phyloP scores from a whole-genome alignment of 2,329 filamentous ascomycete genomes.

The Ploettnerulaceae sp. region DNA sequence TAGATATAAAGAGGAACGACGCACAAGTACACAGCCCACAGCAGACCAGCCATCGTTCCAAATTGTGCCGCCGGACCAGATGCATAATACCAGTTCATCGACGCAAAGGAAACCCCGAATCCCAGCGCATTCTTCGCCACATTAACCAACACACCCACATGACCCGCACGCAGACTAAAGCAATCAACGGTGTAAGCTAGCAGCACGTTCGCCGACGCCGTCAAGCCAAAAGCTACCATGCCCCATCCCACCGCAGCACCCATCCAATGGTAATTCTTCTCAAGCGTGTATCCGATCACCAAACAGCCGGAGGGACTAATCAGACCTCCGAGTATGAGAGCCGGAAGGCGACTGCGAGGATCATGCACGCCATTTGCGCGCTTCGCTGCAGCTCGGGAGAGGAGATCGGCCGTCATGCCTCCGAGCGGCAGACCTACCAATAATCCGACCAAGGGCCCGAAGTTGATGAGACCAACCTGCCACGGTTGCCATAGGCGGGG shows the following conservation, averaged over 20 bases:
- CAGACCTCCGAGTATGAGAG: constrained; percentile 15
- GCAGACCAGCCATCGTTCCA: constrained; percentile 21
- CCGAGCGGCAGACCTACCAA: constrained; percentile 8
- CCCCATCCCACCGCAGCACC: constrained; percentile 18
- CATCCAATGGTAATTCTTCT: constrained; percentile 17
- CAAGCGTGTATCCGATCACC: constrained; percentile 16
- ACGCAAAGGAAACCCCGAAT: constrained; percentile 19
- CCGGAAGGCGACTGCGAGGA: constrained; percentile 16
- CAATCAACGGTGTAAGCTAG: constrained; percentile 23
- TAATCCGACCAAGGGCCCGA: constrained; percentile 1
- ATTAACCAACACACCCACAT: constrained; percentile 23
- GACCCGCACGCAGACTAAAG: constrained; percentile 12
- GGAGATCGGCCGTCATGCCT: constrained; percentile 4
- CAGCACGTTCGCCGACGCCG: constrained; percentile 22
- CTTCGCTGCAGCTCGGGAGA: constrained; percentile 9
- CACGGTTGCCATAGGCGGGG: constrained; percentile 8
- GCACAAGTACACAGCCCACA: constrained; percentile 15
- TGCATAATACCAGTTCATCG: constrained; percentile 15
- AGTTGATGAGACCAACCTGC: constrained; percentile 8
- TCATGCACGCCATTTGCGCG: neutral
- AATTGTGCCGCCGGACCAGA: constrained; percentile 13
- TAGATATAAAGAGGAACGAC: constrained; percentile 43
- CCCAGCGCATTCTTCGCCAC: constrained; percentile 21
- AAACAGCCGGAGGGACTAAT: constrained; percentile 21
- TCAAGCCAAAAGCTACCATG: constrained; percentile 22